These are phyloP conservation scores for Teratosphaeria zuluensis DNA, from an alignment of 2,329 filamentous ascomycete species.

Conservation along the genomic window DNA sequence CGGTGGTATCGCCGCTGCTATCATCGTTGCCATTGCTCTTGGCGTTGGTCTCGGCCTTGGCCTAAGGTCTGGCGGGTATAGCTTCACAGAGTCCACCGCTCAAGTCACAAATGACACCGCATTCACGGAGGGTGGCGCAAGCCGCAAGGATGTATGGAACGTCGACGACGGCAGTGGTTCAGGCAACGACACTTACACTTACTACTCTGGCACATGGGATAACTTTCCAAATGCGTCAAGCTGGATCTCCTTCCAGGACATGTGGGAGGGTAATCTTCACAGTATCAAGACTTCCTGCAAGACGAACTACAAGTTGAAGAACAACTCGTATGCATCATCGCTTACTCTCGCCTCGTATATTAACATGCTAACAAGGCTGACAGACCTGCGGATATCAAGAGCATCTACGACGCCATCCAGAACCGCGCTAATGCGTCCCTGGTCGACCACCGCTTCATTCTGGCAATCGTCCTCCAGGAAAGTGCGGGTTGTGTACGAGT, in stretches of 20 bases:
- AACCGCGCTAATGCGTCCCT: constrained; percentile 23
- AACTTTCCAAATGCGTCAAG: constrained; percentile 10
- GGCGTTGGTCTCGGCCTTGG: constrained; percentile 18
- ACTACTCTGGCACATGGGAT: constrained; percentile 21
- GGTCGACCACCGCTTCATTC: constrained; percentile 33
- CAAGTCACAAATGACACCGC: constrained; percentile 23
- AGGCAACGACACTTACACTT: constrained; percentile 19
- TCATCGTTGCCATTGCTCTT: constrained; percentile 13
- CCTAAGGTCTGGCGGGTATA: constrained; percentile 12
- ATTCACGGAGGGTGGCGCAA: constrained; percentile 20
- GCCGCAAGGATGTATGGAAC: constrained; percentile 8
- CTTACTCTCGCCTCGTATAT: not conserved
- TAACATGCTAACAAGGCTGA: constrained; percentile 16
- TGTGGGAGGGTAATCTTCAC: constrained; percentile 27
- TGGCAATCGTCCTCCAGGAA: constrained; percentile 37
- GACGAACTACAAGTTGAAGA: constrained; percentile 25
- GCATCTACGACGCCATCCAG: constrained; percentile 30
- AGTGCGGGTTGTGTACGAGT: constrained; percentile 36
- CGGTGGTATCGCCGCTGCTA: constrained; percentile 6
- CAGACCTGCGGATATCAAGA: constrained; percentile 27
- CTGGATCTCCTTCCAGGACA: constrained; percentile 22
- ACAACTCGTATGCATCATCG: constrained; percentile 10
- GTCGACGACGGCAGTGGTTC: constrained; percentile 19
- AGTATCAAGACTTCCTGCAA: constrained; percentile 25
- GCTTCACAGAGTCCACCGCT: constrained; percentile 17